These are phyloP conservation scores for Boletus pseudopeckii DNA, from an alignment of 768 basidiomycete genomes.

Conservation along the genomic window DNA sequence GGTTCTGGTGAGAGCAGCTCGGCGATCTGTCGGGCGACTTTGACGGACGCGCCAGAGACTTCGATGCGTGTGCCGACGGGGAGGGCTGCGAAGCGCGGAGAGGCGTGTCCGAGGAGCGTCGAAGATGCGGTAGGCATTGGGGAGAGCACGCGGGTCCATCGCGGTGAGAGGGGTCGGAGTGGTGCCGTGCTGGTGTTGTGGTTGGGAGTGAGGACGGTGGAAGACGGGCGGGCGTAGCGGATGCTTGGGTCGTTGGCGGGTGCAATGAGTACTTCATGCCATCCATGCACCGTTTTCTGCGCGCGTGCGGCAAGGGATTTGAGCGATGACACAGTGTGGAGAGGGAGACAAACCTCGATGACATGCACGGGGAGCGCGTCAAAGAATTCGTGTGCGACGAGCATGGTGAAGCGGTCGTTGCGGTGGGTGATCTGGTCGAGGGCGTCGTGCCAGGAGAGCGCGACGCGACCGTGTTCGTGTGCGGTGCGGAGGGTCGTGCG, in stretches of 20 bases:
- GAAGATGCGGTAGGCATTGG: conserved; percentile 52
- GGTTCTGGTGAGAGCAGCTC: conserved; percentile 45
- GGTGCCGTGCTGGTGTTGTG: not conserved
- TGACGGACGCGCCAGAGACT: conserved; percentile 69
- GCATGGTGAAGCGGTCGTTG: conserved; percentile 64
- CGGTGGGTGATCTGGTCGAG: conserved; percentile 61
- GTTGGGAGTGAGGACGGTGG: conserved; percentile 9
- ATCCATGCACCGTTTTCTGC: conserved; percentile 76
- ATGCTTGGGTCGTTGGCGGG: conserved; percentile 39
- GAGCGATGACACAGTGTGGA: too few species aligned
- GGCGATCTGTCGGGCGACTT: conserved; percentile 64
- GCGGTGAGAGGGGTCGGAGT: conserved; percentile 24
- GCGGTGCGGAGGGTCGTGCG: conserved; percentile 42
- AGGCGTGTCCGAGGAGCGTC: conserved; percentile 57
- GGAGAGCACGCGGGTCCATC: conserved; percentile 66
- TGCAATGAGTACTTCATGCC: conserved; percentile 81
- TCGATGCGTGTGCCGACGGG: conserved; percentile 76
- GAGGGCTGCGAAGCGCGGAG: conserved; percentile 64
- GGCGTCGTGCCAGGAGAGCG: conserved; percentile 68
- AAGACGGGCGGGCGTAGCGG: conserved; percentile 23
- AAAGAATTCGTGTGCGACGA: conserved; percentile 96
- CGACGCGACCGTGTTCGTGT: conserved; percentile 30
- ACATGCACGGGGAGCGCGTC: conserved; percentile 93
- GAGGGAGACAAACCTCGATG: conserved; percentile 57
- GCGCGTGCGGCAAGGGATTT: not conserved